A percentile compares a stretch with the other conserved stretches of the same genome.
Evolutionary conservation across 192 early-diverging fungal genomes (phyloP).

Genomic region (Glomus cerebriforme): DNA sequence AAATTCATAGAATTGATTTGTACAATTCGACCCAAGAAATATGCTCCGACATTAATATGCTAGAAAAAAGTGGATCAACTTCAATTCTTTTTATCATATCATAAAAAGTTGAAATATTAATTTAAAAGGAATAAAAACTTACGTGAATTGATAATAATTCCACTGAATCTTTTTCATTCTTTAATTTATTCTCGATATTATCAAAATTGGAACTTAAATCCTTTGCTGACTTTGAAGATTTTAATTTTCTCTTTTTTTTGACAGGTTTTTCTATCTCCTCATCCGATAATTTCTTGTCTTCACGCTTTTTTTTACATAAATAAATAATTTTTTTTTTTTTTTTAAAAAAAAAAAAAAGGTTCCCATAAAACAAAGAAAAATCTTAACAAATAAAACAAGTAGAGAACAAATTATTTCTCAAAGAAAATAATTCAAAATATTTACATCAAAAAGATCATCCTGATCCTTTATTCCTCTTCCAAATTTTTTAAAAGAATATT

Average conservation of each 20-base stretch:
- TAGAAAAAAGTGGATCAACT: slow-evolving; percentile 40
- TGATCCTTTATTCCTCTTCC: neutral
- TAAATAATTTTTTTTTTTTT: too few relatives aligned
- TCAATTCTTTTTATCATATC: slow-evolving; percentile 1
- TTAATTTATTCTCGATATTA: slow-evolving; percentile 38
- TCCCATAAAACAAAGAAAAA: neutral
- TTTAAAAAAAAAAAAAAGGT: neutral
- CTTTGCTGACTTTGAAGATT: slow-evolving; percentile 48
- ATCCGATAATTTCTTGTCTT: slow-evolving; percentile 32
- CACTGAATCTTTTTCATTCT: slow-evolving; percentile 48
- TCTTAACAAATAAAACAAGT: neutral
- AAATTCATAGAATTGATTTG: slow-evolving; percentile 81
- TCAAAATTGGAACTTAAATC: slow-evolving; percentile 34
- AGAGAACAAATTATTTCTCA: neutral
- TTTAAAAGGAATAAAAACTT: neutral
- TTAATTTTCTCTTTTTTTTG: slow-evolving; percentile 65
- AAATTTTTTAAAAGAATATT: neutral
- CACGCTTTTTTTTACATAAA: too few relatives aligned
- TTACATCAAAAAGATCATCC: neutral
- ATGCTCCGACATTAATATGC: slow-evolving; percentile 72
- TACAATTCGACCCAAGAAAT: slow-evolving; percentile 75
- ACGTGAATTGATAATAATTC: slow-evolving; percentile 56
- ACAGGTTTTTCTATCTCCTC: slow-evolving; percentile 44
- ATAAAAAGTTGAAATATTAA: neutral
- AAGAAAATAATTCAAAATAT: neutral